Base-by-base conservation (phyloP, 2,329 filamentous ascomycete genomes). In the Neonectria sp. region DNA sequence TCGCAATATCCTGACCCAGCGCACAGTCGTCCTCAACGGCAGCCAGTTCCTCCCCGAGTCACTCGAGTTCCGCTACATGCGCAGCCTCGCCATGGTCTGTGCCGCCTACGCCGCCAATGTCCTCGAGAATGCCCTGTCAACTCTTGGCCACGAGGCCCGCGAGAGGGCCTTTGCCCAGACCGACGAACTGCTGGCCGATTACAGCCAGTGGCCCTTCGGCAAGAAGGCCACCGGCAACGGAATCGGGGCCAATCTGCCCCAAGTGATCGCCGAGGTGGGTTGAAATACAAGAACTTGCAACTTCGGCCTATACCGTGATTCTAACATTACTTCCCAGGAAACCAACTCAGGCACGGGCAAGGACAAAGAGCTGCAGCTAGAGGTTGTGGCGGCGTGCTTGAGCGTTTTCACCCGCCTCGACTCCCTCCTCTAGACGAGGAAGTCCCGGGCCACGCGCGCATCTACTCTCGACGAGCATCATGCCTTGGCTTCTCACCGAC, bases 41-140 rank as follows among this genome's bases (percentile, higher is more conserved):
- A 95, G 92, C 76, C 93, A 95, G 78, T 98, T 97, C 84, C 89
- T 98, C 35, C 96, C 96, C 67, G 95, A 98, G 80, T 93, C 94
- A 75, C 91, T 97, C 82, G 95, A 98, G 78, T 98, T 97, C 85
- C 90, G 96, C 79, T 97, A 97, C 82, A 84, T 96, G 73, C 91
- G 96, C 74, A 98, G 96, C 53, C 90, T 99, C 72, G 88, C 93
- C 75, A 97, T 99, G 95, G 94, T 99, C 60, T 99, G 96, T 84
- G 96, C 95, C 58, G 95, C 96, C 52, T 98, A 99, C 82, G 96
- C 96, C 52, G 96, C 96, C 69, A 99, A 99, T 78, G 96, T 99
- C 31, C 89, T 99, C 65, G 96, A 99, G 85, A 99, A 99, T 79
- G 96, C 95, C n/a, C 85, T 99, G 76, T 94, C 93, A 63, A 97